Conservation (phyloP, 2,329 filamentous ascomycete species). For the Verticillium tricorpus region DNA sequence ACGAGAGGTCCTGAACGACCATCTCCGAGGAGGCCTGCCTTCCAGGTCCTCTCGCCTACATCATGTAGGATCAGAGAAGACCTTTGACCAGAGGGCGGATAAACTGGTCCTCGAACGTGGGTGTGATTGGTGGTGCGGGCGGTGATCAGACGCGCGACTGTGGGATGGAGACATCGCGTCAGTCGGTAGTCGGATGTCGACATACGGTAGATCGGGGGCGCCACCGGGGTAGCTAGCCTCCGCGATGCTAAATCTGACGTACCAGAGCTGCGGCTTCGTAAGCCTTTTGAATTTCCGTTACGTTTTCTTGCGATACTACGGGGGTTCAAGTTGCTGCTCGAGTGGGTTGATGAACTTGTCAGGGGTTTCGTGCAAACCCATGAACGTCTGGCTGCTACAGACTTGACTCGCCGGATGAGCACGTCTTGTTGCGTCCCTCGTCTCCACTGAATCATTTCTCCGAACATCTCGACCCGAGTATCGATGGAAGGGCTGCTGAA, state of each 20-base stretch:
- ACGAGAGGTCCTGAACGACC: not conserved
- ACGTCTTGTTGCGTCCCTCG: not conserved
- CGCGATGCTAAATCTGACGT: not conserved
- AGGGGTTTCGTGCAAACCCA: not conserved
- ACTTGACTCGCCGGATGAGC: not conserved
- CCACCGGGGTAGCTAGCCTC: not conserved
- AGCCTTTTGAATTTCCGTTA: not conserved
- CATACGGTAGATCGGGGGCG: not conserved
- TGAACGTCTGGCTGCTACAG: not conserved
- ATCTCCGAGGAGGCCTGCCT: conserved; percentile 1
- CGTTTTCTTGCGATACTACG: not conserved
- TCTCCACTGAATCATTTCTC: not conserved
- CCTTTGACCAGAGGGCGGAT: not conserved
- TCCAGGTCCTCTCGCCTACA: not conserved
- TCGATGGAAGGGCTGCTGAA: not conserved
- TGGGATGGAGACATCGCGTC: not conserved
- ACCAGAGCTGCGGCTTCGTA: not conserved
- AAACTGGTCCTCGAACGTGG: not conserved
- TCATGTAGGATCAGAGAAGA: not conserved
- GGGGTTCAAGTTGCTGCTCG: not conserved
- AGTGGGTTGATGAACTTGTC: not conserved
- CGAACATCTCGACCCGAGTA: not conserved
- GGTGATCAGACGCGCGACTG: not conserved
- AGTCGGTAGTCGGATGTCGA: not conserved
- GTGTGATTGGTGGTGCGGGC: not conserved